Conservation (phyloP, 352 stramenopile genomes). For the Vaucheria bursata region DNA sequence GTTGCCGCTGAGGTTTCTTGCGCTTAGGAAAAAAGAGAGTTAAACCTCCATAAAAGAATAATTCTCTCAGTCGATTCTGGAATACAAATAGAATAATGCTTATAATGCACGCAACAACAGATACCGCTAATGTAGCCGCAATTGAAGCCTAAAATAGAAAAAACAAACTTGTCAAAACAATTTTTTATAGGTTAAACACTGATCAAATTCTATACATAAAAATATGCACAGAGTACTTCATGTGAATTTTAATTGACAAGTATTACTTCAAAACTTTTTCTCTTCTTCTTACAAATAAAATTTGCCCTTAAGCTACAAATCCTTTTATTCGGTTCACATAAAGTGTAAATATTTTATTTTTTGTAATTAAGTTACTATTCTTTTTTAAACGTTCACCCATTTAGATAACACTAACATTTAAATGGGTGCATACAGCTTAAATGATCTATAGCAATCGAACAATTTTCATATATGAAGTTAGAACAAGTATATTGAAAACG, state of each 20-base stretch:
- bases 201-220: not conserved
- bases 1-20: too few species aligned
- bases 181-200: not conserved
- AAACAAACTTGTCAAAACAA: not conserved
- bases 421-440: not conserved
- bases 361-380: too few species aligned
- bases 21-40: not conserved
- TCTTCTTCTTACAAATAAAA: not conserved
- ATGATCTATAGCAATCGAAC: not conserved
- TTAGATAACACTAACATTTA: not conserved
- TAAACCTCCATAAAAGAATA: not conserved
- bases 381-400: not conserved
- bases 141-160: not conserved
- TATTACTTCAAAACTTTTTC: not conserved
- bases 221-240: not conserved
- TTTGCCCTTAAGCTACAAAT: too few species aligned
- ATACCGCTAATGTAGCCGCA: not conserved
- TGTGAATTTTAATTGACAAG: not conserved
- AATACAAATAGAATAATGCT: not conserved
- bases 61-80: not conserved
- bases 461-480: not conserved
- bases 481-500: not conserved
- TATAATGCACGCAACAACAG: not conserved
- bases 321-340: too few species aligned
- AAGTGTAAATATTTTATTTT: too few species aligned